These are phyloP conservation scores for Cynanchum wilfordii DNA, from an alignment of 257 asterid species.

Conservation along the genomic window DNA sequence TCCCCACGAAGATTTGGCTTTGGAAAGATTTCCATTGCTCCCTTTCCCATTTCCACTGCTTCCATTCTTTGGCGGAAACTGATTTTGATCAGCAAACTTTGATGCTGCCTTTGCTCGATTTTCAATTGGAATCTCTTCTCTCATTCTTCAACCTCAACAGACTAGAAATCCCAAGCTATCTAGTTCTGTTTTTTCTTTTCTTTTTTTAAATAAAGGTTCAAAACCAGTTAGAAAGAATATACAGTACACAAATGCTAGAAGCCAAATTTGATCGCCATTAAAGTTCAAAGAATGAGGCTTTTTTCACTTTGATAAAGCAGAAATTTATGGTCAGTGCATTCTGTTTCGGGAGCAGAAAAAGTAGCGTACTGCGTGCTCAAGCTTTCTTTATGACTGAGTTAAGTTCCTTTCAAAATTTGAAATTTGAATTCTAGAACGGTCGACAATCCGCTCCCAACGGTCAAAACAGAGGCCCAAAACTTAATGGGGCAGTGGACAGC, in stretches of 20 bases:
- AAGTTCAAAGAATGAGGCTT: neutral
- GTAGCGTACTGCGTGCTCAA: neutral
- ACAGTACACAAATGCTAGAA: neutral
- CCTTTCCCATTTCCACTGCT: constrained; percentile 39
- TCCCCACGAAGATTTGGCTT: constrained; percentile 83
- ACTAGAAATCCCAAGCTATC: neutral
- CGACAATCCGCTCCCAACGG: too few relatives aligned
- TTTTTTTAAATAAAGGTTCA: neutral
- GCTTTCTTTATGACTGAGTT: neutral
- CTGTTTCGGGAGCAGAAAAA: neutral
- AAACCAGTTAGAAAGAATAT: neutral
- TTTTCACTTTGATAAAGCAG: neutral
- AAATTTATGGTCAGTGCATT: neutral
- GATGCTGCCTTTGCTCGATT: constrained; percentile 49
- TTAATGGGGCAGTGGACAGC: too few relatives aligned
- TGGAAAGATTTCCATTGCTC: constrained; percentile 41
- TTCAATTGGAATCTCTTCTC: constrained; percentile 54
- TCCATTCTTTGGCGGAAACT: constrained; percentile 39
- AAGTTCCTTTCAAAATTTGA: neutral
- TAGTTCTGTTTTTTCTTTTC: neutral
- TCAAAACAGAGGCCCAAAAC: too few relatives aligned
- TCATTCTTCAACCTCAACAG: constrained; percentile 34
- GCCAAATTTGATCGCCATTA: neutral
- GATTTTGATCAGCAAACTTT: constrained; percentile 64
- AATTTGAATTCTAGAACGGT: neutral